These are phyloP conservation scores for Ogataea corticis DNA, from an alignment of 805 yeast species.

Conservation along the genomic window DNA sequence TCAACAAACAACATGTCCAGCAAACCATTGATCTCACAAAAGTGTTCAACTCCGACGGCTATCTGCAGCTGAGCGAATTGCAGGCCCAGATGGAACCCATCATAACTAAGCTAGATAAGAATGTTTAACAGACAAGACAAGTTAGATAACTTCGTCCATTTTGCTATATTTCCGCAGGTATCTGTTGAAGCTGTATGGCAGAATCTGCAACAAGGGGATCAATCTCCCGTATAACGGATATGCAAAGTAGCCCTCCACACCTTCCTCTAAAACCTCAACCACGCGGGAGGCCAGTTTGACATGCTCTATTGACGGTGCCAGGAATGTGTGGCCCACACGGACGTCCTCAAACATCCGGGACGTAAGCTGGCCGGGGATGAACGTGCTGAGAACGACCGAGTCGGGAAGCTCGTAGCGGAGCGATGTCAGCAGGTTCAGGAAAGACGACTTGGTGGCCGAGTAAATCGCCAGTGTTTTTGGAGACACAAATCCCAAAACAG, in stretches of 20 bases:
- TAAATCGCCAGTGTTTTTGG: slow-evolving; percentile 50
- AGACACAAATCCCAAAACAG: slow-evolving; percentile 49
- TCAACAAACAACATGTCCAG: slow-evolving; percentile 25
- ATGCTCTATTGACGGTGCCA: slow-evolving; percentile 50
- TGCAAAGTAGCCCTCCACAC: slow-evolving; percentile 43
- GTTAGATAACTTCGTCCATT: slow-evolving; percentile 28
- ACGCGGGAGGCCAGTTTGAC: slow-evolving; percentile 38
- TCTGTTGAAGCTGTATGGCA: slow-evolving; percentile 43
- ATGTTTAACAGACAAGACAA: slow-evolving; percentile 9
- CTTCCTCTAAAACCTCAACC: slow-evolving; percentile 34
- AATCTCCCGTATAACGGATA: slow-evolving; percentile 50
- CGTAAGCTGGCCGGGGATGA: slow-evolving; percentile 53
- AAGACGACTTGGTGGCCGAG: slow-evolving; percentile 50
- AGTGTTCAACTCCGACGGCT: slow-evolving; percentile 50
- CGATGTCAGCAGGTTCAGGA: slow-evolving; percentile 45
- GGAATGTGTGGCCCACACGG: slow-evolving; percentile 38
- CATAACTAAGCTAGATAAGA: slow-evolving; percentile 23
- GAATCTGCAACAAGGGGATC: slow-evolving; percentile 41
- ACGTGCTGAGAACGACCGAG: slow-evolving; percentile 37
- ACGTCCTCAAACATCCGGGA: slow-evolving; percentile 52
- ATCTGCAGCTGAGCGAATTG: slow-evolving; percentile 38
- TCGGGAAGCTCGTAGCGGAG: slow-evolving; percentile 40
- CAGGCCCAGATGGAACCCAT: slow-evolving; percentile 27
- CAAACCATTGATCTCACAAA: slow-evolving; percentile 38
- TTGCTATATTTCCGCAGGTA: slow-evolving; percentile 28